Evolutionary conservation across 2,329 filamentous ascomycete genomes (phyloP), one percentile per base, ranked within the genome.

Genomic region (Fusarium sp.): DNA sequence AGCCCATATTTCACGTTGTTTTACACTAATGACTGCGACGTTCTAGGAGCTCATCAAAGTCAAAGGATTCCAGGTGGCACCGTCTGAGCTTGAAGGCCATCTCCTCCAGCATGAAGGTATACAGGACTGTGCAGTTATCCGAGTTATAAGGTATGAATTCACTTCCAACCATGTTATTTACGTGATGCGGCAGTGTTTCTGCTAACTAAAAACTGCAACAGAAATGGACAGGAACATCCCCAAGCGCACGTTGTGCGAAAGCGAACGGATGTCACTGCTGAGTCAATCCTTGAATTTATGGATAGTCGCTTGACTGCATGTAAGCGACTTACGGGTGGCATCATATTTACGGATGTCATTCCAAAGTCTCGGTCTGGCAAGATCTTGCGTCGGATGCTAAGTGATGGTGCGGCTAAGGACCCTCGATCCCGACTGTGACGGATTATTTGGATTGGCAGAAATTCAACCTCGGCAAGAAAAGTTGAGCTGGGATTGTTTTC

Each of bases 1-100:
- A 16, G 9, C 26, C 10, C 26, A 28, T 28, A 7, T 28, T 28
- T 28, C 10, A 28, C 26, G 10, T 28, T 10, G 10, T 28, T 10
- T 10, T 28, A 28, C 26, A 28, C 26, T 16, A 6, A 41, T 54
- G 1, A 56, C 23, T 3, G 18, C 13, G 26, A 20, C 8, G 13
- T 33, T 9, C 3, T 18, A 57, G 46, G 43, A 53, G 26, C 56
- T 66, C 23, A 57, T 61, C 26, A 64, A 64, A 12, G 49, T 47
- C 8, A 62, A 61, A 23, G 57, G 61, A 12, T 52, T 56, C 16
- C 59, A 66, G 13, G 63, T 66, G 4, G 53, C 59, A 4, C 54
- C 63, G 21, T 49, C 59, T 2, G 63, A 66, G 41, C 49, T 66
- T 0, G 59, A 66, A 47, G 63, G 42, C 1, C 53, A 58, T 26